Evolutionary conservation across 1,139 yeast species (phyloP).

Genomic region (Saccharomycopsis hybrid): DNA sequence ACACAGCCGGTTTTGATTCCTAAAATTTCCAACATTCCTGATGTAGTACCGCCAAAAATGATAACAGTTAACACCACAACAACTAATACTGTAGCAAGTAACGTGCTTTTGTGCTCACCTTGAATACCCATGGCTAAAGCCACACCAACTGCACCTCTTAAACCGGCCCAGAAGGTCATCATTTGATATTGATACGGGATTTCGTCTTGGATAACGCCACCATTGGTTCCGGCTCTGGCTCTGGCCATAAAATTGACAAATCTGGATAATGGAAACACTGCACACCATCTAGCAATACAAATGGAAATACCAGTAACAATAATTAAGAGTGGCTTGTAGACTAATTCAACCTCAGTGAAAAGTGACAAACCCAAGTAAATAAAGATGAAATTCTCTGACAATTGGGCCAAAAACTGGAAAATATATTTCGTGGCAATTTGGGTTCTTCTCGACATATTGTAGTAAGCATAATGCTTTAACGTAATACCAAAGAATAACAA

Average conservation of each 20-base stretch:
- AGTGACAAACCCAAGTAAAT: slow-evolving; percentile 90
- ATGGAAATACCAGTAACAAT: slow-evolving; percentile 86
- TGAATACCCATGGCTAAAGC: slow-evolving; percentile 97
- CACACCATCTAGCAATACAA: slow-evolving; percentile 94
- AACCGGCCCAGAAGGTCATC: slow-evolving; percentile 99
- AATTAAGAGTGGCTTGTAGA: slow-evolving; percentile 87
- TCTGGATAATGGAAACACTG: slow-evolving; percentile 89
- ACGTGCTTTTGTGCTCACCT: slow-evolving; percentile 86
- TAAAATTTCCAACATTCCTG: slow-evolving; percentile 92
- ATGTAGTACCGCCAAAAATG: slow-evolving; percentile 96
- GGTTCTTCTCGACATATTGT: slow-evolving; percentile 94
- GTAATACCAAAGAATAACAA: slow-evolving; percentile 94
- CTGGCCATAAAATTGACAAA: slow-evolving; percentile 75
- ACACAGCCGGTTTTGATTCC: slow-evolving; percentile 90
- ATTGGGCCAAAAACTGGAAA: slow-evolving; percentile 87
- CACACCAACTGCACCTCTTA: slow-evolving; percentile 98
- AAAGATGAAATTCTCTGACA: slow-evolving; percentile 94
- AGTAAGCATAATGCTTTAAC: slow-evolving; percentile 92
- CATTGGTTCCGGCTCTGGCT: slow-evolving; percentile 39
- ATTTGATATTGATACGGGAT: slow-evolving; percentile 93
- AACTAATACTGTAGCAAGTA: slow-evolving; percentile 89
- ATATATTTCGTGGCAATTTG: slow-evolving; percentile 95
- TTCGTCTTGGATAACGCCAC: slow-evolving; percentile 65
- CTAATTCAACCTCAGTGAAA: slow-evolving; percentile 92
- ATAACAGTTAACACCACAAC: slow-evolving; percentile 96